Percentiles rank a stretch among this genome's conserved stretches.
Conservation (phyloP, 495 filamentous ascomycete genomes). For the Rusavskia elegans region DNA sequence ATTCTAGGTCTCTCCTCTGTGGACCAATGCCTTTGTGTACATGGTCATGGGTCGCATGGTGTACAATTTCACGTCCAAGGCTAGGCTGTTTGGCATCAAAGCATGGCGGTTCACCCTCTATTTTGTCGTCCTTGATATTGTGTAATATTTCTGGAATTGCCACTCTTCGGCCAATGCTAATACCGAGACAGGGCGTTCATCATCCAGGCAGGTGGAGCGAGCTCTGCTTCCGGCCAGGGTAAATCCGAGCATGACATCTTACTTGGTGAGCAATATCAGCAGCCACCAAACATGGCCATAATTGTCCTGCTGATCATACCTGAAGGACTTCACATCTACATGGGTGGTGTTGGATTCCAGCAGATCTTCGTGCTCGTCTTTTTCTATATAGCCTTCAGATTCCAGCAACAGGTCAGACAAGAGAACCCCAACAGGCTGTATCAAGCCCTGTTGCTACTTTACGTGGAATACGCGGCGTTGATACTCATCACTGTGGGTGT, state of each 20-base stretch:
- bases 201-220: constrained; percentile 39
- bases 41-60: constrained; percentile 52
- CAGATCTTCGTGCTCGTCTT: constrained; percentile 43
- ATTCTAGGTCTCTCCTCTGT: constrained; percentile 14
- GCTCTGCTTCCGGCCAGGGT: constrained; percentile 20
- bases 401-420: constrained; percentile 26
- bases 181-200: constrained; percentile 28
- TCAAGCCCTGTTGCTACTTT: constrained; percentile 22
- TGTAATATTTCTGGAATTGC: constrained; percentile 13
- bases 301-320: too few species aligned
- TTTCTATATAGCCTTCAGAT: constrained; percentile 25
- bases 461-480: constrained; percentile 33
- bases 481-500: constrained; percentile 33
- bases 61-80: constrained; percentile 34
- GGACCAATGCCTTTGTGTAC: constrained; percentile 55
- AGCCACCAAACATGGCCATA: too few species aligned
- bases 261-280: neutral
- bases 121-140: constrained; percentile 48
- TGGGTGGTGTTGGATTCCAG: constrained; percentile 45
- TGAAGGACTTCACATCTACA: constrained; percentile 39
- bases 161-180: neutral
- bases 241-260: constrained; percentile 2
- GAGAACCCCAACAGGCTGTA: constrained; percentile 2
- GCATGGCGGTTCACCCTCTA: constrained; percentile 31
- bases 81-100: constrained; percentile 31